Evolutionary conservation across 2,329 filamentous ascomycete genomes (phyloP).

Genomic region (Aspergillus novoparasiticus): DNA sequence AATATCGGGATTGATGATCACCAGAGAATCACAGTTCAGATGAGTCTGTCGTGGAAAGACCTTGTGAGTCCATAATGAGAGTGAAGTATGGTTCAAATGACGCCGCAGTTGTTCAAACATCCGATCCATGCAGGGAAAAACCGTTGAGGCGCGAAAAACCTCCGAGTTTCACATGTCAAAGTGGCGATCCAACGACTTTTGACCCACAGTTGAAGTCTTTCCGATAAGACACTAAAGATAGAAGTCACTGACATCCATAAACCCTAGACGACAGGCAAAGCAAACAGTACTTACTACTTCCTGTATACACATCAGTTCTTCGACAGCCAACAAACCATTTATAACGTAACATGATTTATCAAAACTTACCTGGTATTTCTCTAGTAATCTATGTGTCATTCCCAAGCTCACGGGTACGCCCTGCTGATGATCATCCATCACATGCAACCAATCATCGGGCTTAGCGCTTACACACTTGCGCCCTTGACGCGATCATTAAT

Average conservation of each 20-base stretch:
- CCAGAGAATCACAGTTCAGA: background rate
- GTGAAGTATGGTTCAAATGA: background rate
- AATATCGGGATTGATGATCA: background rate
- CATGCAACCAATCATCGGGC: background rate
- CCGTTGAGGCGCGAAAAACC: background rate
- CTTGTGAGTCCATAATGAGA: background rate
- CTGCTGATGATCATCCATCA: background rate
- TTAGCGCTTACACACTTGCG: background rate
- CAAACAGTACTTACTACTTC: background rate
- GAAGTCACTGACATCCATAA: background rate
- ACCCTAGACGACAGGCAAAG: background rate
- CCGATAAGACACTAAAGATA: background rate
- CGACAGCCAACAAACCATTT: background rate
- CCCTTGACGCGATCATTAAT: background rate
- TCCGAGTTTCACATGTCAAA: constrained; percentile 7
- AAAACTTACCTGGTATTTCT: background rate
- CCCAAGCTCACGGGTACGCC: background rate
- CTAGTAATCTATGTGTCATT: background rate
- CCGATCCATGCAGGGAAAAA: background rate
- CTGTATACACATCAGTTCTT: background rate
- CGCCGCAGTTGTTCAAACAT: background rate
- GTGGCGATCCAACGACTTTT: background rate
- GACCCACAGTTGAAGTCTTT: background rate
- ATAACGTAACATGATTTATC: no score
- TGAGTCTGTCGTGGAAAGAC: background rate